Evolutionary conservation across 768 basidiomycete genomes (phyloP).

Genomic region (Amanita jacksonii): DNA sequence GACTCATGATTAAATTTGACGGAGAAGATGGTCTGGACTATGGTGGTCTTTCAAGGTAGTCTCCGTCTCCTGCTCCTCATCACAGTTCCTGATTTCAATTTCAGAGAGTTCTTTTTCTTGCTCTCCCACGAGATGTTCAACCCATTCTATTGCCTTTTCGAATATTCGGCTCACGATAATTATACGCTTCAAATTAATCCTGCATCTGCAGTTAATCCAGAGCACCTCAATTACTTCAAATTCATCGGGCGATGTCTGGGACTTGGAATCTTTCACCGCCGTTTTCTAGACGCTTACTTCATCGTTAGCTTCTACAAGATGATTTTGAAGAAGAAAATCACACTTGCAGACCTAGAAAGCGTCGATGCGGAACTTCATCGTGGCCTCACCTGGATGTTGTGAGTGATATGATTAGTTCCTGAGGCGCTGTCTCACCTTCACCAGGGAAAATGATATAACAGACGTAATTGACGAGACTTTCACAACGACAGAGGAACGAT

Average conservation of each 20-base stretch:
- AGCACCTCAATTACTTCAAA: constrained; percentile 99
- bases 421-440: neutral
- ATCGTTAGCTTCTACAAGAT: constrained; percentile 99
- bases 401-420: constrained; percentile 22
- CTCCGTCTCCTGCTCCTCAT: constrained; percentile 7
- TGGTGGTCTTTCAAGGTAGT: constrained; percentile 90
- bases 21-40: constrained; percentile 99
- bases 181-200: constrained; percentile 99
- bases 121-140: constrained; percentile 99
- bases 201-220: constrained; percentile 95
- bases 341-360: constrained; percentile 86
- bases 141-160: constrained; percentile 99
- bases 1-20: constrained; percentile 99
- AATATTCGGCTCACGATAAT: constrained; percentile 99
- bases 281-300: constrained; percentile 98
- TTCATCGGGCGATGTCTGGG: constrained; percentile 96
- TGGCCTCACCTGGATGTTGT: constrained; percentile 99
- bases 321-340: constrained; percentile 97
- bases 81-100: constrained; percentile 1
- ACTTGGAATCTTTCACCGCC: constrained; percentile 96
- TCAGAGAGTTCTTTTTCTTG: constrained; percentile 98
- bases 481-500: constrained; percentile 93
- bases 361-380: constrained; percentile 94
- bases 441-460: constrained; percentile 94
- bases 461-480: constrained; percentile 98